Evolutionary conservation across 2,329 filamentous ascomycete genomes (phyloP), one percentile per base, ranked within the genome.

Genomic region (Colletotrichum echinochloae): DNA sequence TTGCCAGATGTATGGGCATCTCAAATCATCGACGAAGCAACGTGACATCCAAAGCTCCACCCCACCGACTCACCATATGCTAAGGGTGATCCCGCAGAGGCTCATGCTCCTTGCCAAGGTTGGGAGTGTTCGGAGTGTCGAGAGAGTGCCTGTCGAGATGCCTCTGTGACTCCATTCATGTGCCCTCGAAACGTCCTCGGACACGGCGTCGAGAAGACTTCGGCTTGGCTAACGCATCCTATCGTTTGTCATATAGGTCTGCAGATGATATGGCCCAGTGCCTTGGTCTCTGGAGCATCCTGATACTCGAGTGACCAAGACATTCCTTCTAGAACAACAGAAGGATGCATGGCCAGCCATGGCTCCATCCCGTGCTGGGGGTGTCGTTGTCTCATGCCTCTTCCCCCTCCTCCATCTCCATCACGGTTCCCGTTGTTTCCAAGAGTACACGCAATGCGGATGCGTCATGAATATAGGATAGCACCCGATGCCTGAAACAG

Each of bases 351-450:
- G 33, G n/a, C 20, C 30, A 35, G 39, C 39, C 39, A 39, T 37
- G 44, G 41, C 41, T 51, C 65, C 60, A 56, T 57, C 35, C 14
- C 41, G 44, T 54, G 37, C 65, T 56, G 48, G 65, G 69, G 33
- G 65, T 65, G 56, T 37, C 33, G 44, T 46, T 63, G 61, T 57
- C 57, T 70, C 66, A 70, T 66, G 60, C 41, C 41, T 44, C 18
- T 52, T 33, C n/a, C 18, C 16, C 37, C 41, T 23, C 37, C 30
- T 51, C 57, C 66, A 57, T 55, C 51, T 60, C 39, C 56, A 60
- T 71, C 62, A 62, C 66, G 66, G 66, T 70, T 70, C 65, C 48
- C 55, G 39, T 60, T 65, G 65, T 71, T 71, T 71, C 60, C 55
- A 60, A 55, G 55, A 30, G 51, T 52, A 54, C 48, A 52, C 44